Evolutionary conservation across 176 grass and related monocot species (phyloP).

Genomic region (Lolium perenne): DNA sequence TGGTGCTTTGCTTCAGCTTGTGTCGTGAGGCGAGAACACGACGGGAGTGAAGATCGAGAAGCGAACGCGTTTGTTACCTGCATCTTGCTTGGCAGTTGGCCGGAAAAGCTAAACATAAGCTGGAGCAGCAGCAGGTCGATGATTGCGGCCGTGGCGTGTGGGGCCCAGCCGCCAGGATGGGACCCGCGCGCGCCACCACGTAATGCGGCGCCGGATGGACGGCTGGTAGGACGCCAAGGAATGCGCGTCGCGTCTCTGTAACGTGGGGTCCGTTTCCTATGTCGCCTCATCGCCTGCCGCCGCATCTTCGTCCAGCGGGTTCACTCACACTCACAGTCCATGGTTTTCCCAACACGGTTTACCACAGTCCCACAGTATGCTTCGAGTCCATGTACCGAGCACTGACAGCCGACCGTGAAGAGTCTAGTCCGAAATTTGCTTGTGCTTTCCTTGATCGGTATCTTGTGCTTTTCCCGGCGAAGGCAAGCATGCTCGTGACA

Average conservation of each 20-base stretch:
- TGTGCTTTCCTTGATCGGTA: neutral
- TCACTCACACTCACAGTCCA: neutral
- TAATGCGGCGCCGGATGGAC: slow-evolving; percentile 1
- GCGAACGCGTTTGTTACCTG: slow-evolving; percentile 45
- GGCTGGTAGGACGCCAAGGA: neutral
- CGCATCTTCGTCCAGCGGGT: neutral
- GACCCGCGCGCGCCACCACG: neutral
- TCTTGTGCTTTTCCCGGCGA: neutral
- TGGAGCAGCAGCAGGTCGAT: slow-evolving; percentile 16
- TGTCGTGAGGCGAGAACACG: neutral
- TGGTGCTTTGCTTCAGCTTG: neutral
- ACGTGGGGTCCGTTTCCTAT: neutral
- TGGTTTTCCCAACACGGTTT: slow-evolving; percentile 13
- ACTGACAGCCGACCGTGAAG: neutral
- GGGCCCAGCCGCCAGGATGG: neutral
- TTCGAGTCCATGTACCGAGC: neutral
- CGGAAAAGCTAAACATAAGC: neutral
- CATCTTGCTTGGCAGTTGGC: slow-evolving; percentile 15
- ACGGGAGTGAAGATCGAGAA: neutral
- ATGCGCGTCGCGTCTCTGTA: neutral
- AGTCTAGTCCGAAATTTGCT: neutral
- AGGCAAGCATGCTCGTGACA: neutral
- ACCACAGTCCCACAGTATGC: neutral
- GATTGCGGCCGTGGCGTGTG: no score
- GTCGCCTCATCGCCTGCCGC: neutral